These are phyloP conservation scores for Annona cherimola DNA, from an alignment of 164 flowering plant species.

Conservation along the genomic window DNA sequence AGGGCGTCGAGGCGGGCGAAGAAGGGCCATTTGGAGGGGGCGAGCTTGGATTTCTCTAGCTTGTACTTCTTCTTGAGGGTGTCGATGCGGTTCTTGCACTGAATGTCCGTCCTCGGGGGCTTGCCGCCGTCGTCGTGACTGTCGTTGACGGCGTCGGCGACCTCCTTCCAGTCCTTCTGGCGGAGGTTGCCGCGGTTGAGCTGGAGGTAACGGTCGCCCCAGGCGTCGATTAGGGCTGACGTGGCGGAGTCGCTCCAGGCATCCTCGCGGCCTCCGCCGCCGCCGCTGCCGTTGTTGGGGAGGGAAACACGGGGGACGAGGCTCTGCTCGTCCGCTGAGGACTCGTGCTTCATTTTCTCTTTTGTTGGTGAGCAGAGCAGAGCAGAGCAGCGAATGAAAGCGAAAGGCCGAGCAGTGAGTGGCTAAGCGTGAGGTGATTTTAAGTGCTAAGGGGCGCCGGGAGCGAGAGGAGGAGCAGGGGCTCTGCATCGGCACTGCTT, in stretches of 20 bases:
- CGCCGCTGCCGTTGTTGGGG: constrained; percentile 5
- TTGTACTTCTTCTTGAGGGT: constrained; percentile 79
- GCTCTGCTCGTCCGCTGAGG: neutral
- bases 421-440: neutral
- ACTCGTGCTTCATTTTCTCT: no score
- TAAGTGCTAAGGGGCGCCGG: constrained; percentile 26
- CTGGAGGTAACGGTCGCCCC: constrained; percentile 65
- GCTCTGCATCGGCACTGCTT: neutral
- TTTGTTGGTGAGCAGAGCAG: no score
- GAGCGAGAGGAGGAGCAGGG: constrained; percentile 6
- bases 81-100: constrained; percentile 80
- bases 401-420: neutral
- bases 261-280: constrained; percentile 47
- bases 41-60: constrained; percentile 47
- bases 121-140: constrained; percentile 31
- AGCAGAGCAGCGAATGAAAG: no score
- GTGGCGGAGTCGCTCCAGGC: constrained; percentile 84
- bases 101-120: constrained; percentile 46
- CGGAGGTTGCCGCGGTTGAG: constrained; percentile 70
- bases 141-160: constrained; percentile 56
- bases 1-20: constrained; percentile 41
- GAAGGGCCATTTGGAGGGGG: constrained; percentile 52
- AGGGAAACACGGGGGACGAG: constrained; percentile 2
- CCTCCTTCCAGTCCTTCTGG: constrained; percentile 74
- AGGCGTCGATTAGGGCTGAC: constrained; percentile 56